These are phyloP conservation scores for Extremus antarcticus DNA, from an alignment of 495 filamentous ascomycete species.

Conservation along the genomic window DNA sequence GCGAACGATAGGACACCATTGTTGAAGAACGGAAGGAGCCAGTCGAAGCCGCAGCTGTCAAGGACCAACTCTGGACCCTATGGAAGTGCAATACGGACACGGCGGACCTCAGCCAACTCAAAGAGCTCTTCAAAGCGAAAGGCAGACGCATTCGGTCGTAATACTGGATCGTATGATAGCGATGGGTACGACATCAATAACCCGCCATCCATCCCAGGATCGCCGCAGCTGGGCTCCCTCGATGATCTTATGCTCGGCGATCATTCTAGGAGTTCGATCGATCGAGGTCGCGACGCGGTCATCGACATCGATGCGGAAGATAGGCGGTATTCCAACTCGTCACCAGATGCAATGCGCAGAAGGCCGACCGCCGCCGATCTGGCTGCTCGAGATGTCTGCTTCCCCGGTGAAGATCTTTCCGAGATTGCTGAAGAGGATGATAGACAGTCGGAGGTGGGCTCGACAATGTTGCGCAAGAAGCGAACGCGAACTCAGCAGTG, in stretches of 20 bases:
- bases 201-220: constrained; percentile 82
- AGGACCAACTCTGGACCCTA: constrained; percentile 10
- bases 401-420: constrained; percentile 62
- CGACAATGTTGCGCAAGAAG: constrained; percentile 41
- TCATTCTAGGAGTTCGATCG: constrained; percentile 33
- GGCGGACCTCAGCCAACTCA: constrained; percentile 8
- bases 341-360: constrained; percentile 23
- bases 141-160: constrained; percentile 8
- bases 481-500: constrained; percentile 44
- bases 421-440: constrained; percentile 70
- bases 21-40: constrained; percentile 18
- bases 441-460: constrained; percentile 28
- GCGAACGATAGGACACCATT: constrained; percentile 27
- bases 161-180: constrained; percentile 14
- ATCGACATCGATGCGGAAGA: constrained; percentile 50
- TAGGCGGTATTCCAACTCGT: constrained; percentile 31
- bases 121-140: constrained; percentile 12
- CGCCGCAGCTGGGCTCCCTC: constrained; percentile 53
- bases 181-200: constrained; percentile 80
- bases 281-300: constrained; percentile 40
- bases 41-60: constrained; percentile 6
- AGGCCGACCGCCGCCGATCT: constrained; percentile 43
- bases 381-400: constrained; percentile 86
- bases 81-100: constrained; percentile 2
- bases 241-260: constrained; percentile 68